Base-by-base conservation (phyloP, 1,284 basidiomycete species). In the Ganoderma resinaceum region DNA sequence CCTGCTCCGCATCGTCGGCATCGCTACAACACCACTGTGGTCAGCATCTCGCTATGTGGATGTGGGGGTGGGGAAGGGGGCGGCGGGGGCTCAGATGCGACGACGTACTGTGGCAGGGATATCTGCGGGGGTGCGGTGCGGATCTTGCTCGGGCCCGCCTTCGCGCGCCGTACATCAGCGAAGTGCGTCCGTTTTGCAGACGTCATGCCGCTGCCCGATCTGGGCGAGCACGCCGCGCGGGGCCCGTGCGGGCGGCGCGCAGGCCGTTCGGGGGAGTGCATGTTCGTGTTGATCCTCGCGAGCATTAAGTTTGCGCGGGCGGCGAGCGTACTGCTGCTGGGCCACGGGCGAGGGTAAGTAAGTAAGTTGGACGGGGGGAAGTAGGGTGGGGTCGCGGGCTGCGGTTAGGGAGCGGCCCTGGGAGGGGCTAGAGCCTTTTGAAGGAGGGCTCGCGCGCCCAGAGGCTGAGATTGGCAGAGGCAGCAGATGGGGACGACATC, bases 401-500 rank as follows among this genome's bases (percentile, higher is more conserved):
- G 23, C 49, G 26, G n/a, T 38, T 26, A 23, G 58, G 37, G 37
- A 40, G 23, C n/a, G 16, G 14, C 37, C 12, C n/a, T 40, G 35
- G n/a, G 58, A 29, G 53, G 46, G 55, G 68, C 49, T 26, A 14
- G 35, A 40, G 40, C 60, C 65, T 71, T 73, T 71, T 65, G 71
- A 63, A 62, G 69, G 43, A 53, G n/a, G 58, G 65, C 67, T 61
- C 65, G 58, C 61, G 60, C 42, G 52, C 43, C 38, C 64, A 42
- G 62, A 46, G 35, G 33, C 65, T 67, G 43, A 35, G 37, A 33
- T 35, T 57, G 53, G 68, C 58, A 65, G 72, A 70, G 55, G 69
- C 70, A 52, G 69, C 70, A 52, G 72, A 77, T 68, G 71, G 65
- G 23, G 66, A 66, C 52, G 72, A 63, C 63, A 73, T 73, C 72